These are phyloP conservation scores for Sarocladium strictum DNA, from an alignment of 2,329 filamentous ascomycete species.

Conservation along the genomic window DNA sequence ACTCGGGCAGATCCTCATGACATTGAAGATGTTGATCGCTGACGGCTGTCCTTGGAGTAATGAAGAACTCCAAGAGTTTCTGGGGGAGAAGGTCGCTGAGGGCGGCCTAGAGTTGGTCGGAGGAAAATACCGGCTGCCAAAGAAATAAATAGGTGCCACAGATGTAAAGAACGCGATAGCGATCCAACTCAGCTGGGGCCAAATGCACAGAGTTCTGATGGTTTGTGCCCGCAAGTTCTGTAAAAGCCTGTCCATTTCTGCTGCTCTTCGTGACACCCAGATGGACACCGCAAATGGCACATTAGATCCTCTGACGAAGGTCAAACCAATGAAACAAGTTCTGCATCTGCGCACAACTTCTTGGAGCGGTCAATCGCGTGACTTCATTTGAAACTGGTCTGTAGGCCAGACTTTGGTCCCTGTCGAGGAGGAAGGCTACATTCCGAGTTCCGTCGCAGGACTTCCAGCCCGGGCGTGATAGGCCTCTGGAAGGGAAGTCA, in stretches of 20 bases:
- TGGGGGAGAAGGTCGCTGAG: slow-evolving; percentile 69
- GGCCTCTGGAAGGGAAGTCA: no score
- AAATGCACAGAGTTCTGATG: background rate
- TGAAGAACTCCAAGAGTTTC: slow-evolving; percentile 78
- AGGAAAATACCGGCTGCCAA: slow-evolving; percentile 63
- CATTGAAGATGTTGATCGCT: slow-evolving; percentile 87
- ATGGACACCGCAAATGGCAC: background rate
- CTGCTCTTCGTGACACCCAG: background rate
- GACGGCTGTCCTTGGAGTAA: slow-evolving; percentile 86
- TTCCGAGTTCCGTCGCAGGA: background rate
- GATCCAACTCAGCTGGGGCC: no score
- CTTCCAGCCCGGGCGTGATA: no score
- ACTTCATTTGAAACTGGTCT: no score
- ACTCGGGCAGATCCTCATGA: slow-evolving; percentile 76
- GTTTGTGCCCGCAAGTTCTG: background rate
- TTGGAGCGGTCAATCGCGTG: background rate
- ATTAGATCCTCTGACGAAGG: background rate
- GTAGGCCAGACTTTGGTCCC: no score
- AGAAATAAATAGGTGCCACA: no score
- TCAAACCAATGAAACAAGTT: background rate
- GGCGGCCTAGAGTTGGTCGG: slow-evolving; percentile 64
- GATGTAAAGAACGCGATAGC: background rate
- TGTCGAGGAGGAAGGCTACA: no score
- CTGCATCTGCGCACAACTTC: background rate
- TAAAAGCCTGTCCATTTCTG: background rate